Conservation (phyloP, 768 basidiomycete genomes). For the Naganishia onofrii region DNA sequence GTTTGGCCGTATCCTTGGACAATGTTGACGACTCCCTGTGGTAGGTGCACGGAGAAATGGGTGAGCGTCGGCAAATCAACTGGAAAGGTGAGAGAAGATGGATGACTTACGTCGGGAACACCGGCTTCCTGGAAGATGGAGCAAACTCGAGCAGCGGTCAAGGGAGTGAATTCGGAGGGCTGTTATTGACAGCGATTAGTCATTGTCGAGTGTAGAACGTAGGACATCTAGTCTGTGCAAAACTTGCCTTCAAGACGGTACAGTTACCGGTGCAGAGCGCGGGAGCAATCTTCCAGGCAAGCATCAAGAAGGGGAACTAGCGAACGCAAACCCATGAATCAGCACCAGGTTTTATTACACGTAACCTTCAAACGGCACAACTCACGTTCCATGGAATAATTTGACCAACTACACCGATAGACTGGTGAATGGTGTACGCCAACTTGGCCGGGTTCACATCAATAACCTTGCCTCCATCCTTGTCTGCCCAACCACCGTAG, state of each 20-base stretch:
- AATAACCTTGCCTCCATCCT: slow-evolving; percentile 76
- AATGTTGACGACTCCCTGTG: slow-evolving; percentile 36
- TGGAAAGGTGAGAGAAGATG: no score
- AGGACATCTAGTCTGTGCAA: no score
- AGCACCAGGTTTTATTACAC: not conserved
- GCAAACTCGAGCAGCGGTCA: slow-evolving; percentile 32
- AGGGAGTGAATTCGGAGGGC: slow-evolving; percentile 35
- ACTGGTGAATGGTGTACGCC: slow-evolving; percentile 82
- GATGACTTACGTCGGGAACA: slow-evolving; percentile 30
- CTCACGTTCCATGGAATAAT: slow-evolving; percentile 58
- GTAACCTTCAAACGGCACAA: slow-evolving; percentile 45
- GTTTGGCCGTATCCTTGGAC: slow-evolving; percentile 35
- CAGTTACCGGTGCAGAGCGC: slow-evolving; percentile 62
- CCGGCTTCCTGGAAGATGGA: slow-evolving; percentile 33
- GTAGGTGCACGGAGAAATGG: not conserved
- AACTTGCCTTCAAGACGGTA: slow-evolving; percentile 69
- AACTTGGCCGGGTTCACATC: slow-evolving; percentile 61
- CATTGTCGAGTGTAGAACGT: not conserved
- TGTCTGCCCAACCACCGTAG: slow-evolving; percentile 95
- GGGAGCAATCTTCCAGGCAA: slow-evolving; percentile 45
- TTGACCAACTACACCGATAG: slow-evolving; percentile 91
- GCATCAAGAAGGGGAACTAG: slow-evolving; percentile 46
- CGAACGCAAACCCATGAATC: not conserved
- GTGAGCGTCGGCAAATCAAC: no score
- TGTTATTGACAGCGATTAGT: not conserved